Evolutionary conservation across 805 yeast species (phyloP).

Genomic region (Ogataea nakhonphanomensis): DNA sequence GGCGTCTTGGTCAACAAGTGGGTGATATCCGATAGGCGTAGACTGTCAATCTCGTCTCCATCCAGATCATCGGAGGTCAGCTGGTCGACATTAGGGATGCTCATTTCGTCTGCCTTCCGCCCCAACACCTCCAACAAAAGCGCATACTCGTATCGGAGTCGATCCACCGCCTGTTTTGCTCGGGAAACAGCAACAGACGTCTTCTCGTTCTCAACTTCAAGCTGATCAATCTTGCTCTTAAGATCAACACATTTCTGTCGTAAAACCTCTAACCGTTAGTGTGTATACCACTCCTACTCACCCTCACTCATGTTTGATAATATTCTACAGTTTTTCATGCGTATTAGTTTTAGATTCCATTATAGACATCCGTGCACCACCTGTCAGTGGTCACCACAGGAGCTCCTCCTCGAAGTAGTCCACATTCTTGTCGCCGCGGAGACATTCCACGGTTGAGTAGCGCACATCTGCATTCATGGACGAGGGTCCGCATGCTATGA

Average conservation of each 20-base stretch:
- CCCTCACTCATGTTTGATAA: conserved; percentile 14
- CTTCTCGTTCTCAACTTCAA: conserved; percentile 75
- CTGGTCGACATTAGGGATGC: conserved; percentile 24
- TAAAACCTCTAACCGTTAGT: conserved; percentile 27
- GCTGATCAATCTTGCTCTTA: conserved; percentile 61
- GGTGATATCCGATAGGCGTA: conserved; percentile 27
- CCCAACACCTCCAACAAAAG: conserved; percentile 79
- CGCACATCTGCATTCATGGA: conserved; percentile 34
- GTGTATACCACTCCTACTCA: conserved; percentile 5
- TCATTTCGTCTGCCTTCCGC: conserved; percentile 37
- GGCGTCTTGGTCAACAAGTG: conserved; percentile 28
- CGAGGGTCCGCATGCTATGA: conserved; percentile 38
- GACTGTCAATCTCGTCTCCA: conserved; percentile 27
- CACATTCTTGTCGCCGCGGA: conserved; percentile 26
- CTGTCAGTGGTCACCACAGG: conserved; percentile 27
- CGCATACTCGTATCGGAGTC: conserved; percentile 80
- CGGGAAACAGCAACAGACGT: conserved; percentile 74
- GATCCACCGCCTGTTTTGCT: conserved; percentile 68
- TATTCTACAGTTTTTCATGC: neutral
- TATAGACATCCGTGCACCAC: conserved; percentile 8
- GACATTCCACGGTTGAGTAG: conserved; percentile 29
- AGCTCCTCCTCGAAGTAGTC: conserved; percentile 39
- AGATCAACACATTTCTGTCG: conserved; percentile 70
- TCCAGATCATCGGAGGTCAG: conserved; percentile 26
- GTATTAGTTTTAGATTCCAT: neutral